Conservation (phyloP, 2,329 filamentous ascomycete species). For the Pseudogymnoascus sp. region DNA sequence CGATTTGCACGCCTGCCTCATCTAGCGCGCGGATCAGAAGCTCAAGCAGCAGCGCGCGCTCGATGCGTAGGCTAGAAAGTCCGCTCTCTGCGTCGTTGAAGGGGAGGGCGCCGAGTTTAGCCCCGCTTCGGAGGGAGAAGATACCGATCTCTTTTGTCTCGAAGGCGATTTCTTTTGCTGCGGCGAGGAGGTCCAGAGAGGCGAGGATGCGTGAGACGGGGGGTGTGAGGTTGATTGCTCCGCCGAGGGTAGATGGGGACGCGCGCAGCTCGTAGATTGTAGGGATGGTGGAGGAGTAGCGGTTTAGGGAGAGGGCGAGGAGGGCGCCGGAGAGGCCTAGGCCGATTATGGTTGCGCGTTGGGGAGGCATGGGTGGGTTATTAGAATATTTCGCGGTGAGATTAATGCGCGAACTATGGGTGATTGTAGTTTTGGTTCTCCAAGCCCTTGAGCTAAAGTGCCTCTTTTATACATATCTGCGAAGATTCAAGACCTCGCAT, state of each 20-base stretch:
- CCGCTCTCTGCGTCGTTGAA: neutral
- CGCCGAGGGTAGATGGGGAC: slow-evolving; percentile 36
- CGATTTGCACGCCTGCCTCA: slow-evolving; percentile 13
- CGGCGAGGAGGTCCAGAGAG: slow-evolving; percentile 29
- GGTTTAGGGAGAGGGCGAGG: slow-evolving; percentile 40
- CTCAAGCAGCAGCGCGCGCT: slow-evolving; percentile 24
- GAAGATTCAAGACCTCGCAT: neutral
- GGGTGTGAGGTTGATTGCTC: slow-evolving; percentile 41
- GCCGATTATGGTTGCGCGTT: slow-evolving; percentile 35
- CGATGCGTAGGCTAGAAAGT: slow-evolving; percentile 24
- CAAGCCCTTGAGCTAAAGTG: neutral
- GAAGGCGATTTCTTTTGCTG: slow-evolving; percentile 17
- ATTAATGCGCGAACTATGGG: neutral
- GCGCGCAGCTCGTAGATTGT: slow-evolving; percentile 42
- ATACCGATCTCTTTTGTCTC: slow-evolving; percentile 23
- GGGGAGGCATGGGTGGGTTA: neutral
- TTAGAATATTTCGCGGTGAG: neutral
- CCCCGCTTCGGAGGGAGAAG: slow-evolving; percentile 25
- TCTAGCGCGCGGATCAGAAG: slow-evolving; percentile 19
- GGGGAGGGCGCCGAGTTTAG: slow-evolving; percentile 19
- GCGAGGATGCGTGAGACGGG: slow-evolving; percentile 39
- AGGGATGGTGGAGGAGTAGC: slow-evolving; percentile 33
- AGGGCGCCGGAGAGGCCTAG: slow-evolving; percentile 44
- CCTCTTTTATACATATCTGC: neutral
- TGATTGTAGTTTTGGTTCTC: neutral